These are phyloP conservation scores for Salix suchowensis DNA, from an alignment of 345 rosid genomes.

Conservation along the genomic window DNA sequence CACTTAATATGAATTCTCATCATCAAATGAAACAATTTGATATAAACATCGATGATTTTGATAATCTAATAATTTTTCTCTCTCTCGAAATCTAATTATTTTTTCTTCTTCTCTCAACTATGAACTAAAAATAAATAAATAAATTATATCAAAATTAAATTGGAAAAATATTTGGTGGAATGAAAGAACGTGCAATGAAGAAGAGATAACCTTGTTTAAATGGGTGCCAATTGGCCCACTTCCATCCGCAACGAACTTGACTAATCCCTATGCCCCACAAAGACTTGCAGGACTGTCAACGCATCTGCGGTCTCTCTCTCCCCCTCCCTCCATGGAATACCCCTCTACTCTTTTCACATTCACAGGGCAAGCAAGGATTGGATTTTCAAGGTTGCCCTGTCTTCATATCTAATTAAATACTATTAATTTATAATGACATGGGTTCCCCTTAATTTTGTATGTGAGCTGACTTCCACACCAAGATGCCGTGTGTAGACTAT, in stretches of 20 bases:
- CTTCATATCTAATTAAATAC: neutral
- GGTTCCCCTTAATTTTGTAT: slow-evolving; percentile 1
- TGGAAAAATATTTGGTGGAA: neutral
- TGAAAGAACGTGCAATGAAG: neutral
- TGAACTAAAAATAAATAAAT: too few species aligned
- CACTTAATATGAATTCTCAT: too few species aligned
- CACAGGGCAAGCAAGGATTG: neutral
- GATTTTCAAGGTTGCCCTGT: neutral
- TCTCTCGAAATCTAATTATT: too few species aligned
- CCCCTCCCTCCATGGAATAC: neutral
- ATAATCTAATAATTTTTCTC: too few species aligned
- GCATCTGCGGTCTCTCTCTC: neutral
- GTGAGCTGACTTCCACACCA: slow-evolving; percentile 15
- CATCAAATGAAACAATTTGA: too few species aligned
- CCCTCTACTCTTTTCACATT: neutral
- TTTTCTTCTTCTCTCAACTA: too few species aligned
- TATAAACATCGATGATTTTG: too few species aligned
- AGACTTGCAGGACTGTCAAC: neutral
- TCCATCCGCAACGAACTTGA: neutral
- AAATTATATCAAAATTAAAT: too few species aligned
- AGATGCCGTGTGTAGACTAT: slow-evolving; percentile 23
- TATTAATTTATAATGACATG: neutral
- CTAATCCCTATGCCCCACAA: neutral
- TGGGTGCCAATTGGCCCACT: neutral
- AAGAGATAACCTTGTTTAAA: neutral